A percentile compares a stretch with the other conserved stretches of the same genome.
Conservation (phyloP, 257 asterid genomes). For the Fraxinus cuspidata region DNA sequence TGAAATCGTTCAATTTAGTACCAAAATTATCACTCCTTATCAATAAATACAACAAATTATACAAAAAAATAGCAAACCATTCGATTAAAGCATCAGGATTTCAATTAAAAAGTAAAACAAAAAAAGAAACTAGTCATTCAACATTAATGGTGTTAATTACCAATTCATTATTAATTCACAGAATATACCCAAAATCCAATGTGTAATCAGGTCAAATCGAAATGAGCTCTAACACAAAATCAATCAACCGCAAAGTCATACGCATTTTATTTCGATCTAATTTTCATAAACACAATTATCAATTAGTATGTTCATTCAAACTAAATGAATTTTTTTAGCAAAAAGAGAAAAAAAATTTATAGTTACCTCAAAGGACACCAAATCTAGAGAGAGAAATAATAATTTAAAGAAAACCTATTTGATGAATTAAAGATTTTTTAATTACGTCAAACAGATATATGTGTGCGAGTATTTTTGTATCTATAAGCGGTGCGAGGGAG, state of each 20-base stretch:
- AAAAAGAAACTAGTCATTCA: not conserved
- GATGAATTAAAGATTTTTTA: not conserved
- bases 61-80: constrained; percentile 5
- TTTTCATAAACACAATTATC: constrained; percentile 27
- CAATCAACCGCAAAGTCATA: constrained; percentile 35
- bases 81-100: not conserved
- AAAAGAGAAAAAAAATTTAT: constrained; percentile 19
- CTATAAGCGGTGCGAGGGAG: constrained; percentile 10
- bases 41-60: constrained; percentile 12
- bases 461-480: constrained; percentile 18
- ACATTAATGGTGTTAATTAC: not conserved
- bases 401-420: constrained; percentile 9
- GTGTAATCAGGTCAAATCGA: constrained; percentile 33
- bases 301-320: constrained; percentile 19
- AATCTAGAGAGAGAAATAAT: constrained; percentile 52
- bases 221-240: constrained; percentile 28
- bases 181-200: constrained; percentile 6
- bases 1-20: constrained; percentile 18
- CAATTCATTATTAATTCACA: constrained; percentile 26
- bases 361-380: constrained; percentile 50
- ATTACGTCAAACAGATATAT: constrained; percentile 15
- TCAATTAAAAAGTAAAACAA: not conserved
- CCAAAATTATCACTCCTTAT: constrained; percentile 31
- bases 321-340: constrained; percentile 19
- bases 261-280: constrained; percentile 37